These are phyloP conservation scores for Elongisporangium prolatum DNA, from an alignment of 352 stramenopile genomes.

Conservation along the genomic window DNA sequence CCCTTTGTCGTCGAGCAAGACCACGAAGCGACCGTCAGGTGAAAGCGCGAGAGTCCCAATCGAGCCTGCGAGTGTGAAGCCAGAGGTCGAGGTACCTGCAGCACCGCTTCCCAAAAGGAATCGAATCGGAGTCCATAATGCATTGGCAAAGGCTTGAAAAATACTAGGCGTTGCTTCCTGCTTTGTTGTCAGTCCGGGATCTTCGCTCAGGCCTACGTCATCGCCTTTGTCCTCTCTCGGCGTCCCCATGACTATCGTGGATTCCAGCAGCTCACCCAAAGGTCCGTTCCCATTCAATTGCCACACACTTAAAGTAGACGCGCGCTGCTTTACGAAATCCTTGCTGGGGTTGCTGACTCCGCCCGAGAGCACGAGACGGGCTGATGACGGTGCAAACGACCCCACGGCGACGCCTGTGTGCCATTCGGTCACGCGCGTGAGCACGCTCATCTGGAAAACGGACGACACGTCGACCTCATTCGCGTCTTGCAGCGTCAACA, in stretches of 20 bases:
- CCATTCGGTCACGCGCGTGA: constrained; percentile 51
- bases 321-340: constrained; percentile 34
- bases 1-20: constrained; percentile 42
- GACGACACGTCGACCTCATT: constrained; percentile 7
- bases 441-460: constrained; percentile 31
- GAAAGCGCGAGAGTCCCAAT: constrained; percentile 42
- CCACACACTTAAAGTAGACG: constrained; percentile 69
- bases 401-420: constrained; percentile 45
- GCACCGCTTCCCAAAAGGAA: constrained; percentile 31
- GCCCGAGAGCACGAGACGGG: constrained; percentile 48
- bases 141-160: not conserved
- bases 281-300: constrained; percentile 33
- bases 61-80: constrained; percentile 15
- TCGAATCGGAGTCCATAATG: constrained; percentile 25
- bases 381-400: constrained; percentile 28
- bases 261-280: constrained; percentile 54
- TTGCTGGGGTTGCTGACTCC: constrained; percentile 50
- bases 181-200: not conserved
- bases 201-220: not conserved
- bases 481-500: constrained; percentile 24
- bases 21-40: constrained; percentile 41
- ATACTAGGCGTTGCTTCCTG: not conserved
- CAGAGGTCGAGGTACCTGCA: constrained; percentile 4
- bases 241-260: constrained; percentile 51
- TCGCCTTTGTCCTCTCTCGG: constrained; percentile 4